Percentiles rank a stretch among this genome's conserved stretches.
These are phyloP conservation scores for Blastobotrys peoriensis DNA, from an alignment of 805 yeast genomes.

Conservation along the genomic window DNA sequence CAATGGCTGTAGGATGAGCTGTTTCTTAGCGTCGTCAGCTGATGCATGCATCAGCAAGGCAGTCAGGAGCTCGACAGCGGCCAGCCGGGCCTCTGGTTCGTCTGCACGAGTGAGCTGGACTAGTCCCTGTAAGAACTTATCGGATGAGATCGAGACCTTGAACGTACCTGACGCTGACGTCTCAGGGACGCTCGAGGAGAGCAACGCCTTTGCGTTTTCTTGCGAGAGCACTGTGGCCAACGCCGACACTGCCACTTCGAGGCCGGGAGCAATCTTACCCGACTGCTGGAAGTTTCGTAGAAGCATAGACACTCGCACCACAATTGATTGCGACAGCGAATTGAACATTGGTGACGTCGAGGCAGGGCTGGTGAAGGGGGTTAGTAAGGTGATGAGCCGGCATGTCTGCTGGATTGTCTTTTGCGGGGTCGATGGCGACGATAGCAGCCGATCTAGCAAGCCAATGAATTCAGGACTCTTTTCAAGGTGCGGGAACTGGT, in stretches of 20 bases:
- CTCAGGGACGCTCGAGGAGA: conserved; percentile 2
- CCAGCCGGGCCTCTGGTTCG: conserved; percentile 18
- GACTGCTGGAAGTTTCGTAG: conserved; percentile 13
- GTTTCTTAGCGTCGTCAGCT: conserved; percentile 12
- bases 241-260: conserved; percentile 21
- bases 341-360: background rate
- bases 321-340: conserved; percentile 15
- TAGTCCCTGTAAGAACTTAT: conserved; percentile 17
- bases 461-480: conserved; percentile 7
- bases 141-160: conserved; percentile 8
- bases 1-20: conserved; percentile 18
- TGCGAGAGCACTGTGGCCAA: conserved; percentile 19
- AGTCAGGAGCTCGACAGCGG: conserved; percentile 21
- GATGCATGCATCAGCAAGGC: conserved; percentile 19
- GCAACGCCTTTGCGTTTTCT: conserved; percentile 11
- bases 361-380: background rate
- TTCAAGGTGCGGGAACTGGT: conserved; percentile 8
- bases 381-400: conserved; percentile 11
- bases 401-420: conserved; percentile 15
- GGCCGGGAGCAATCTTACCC: conserved; percentile 5
- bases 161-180: conserved; percentile 5
- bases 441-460: conserved; percentile 10
- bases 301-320: conserved; percentile 12
- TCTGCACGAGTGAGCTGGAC: conserved; percentile 16
- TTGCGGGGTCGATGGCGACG: conserved; percentile 11